Base-by-base conservation (phyloP, 179 eudicot genomes). In the Kewa caespitosa region DNA sequence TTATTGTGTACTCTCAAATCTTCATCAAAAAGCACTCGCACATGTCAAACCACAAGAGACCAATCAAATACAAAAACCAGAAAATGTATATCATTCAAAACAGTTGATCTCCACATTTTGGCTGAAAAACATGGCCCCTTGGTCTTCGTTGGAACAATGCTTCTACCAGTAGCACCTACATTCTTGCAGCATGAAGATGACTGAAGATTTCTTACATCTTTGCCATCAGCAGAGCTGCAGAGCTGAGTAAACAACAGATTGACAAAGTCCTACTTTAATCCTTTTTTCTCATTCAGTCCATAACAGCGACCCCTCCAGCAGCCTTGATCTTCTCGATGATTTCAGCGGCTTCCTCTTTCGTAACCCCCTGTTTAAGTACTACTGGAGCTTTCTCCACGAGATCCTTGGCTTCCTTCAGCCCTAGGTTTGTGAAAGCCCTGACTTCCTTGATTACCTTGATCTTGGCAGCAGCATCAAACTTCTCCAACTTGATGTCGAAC, bases 381-480 rank as follows among this genome's bases (percentile, higher is more conserved):
- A 79, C 89, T 0, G 98, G 98, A 1, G 70, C 91, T 78, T 94
- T 94, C 72, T 90, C 97, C 32, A 94, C 98, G 78, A 94, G 76
- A 15, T 89, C 97, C 69, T 94, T 94, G 6, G 98, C 97, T 80
- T 94, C 97, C 84, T 94, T 94, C 81, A 94, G 75, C 32, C 98
- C 98, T 39, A 94, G 81, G 72, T 66, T 85, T 2, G 97, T 92
- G 46, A 94, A 90, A 23, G 93, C 77, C 69, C 98, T 84, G 13
- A 94, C 94, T 84, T 94, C 98, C 73, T 94, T 94, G 62, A 94
- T 94, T 77, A 94, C 97, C 93, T 94, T 94, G 69, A 94, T 88
- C 79, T 94, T 94, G 25, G 94, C 81, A 80, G 92, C 85, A 22
- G 96, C 84, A 33, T 92, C 98, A 57, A 90, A 94, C 84, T 94